Base-by-base conservation (phyloP, 2,329 filamentous ascomycete genomes). In the Fusarium sublunatum region DNA sequence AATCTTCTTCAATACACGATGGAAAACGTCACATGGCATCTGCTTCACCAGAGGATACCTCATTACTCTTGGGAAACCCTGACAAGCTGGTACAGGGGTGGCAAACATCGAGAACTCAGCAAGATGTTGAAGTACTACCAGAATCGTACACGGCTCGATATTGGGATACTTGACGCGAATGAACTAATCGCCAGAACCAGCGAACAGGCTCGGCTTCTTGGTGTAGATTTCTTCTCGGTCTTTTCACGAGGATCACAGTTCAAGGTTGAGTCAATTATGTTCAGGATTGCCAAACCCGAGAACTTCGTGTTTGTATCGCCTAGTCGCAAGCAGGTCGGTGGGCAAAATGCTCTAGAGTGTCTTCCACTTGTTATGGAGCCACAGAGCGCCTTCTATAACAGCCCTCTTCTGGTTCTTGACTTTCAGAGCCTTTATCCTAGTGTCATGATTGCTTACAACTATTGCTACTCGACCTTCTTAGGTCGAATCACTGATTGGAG, bases 241-340 rank as follows among this genome's bases (percentile, higher is more conserved):
- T 95, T 97, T 72, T 94, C 91, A 6, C 86, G 95, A 51, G 95
- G 95, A 13, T 98, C 93, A 0, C 95, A 99, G 73, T 98, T 96
- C 84, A 99, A 99, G 75, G 95, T 99, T 36, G 95, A 99, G 77
- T 97, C 94, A 2, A 88, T 97, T 69, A 98, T 99, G 95, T 97
- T 98, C 72, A 88, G 95, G 39, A 97, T 99, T 68, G 94, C 95
- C 39, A 99, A 99, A 74, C 93, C 95, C 0, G 95, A 99, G 75
- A 97, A 95, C 69, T 96, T 95, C 70, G 81, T 98, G 7, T 83
- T 99, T 1, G 86, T 96, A 2, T 98, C 93, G 7, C 95, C 95
- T 1, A 96, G 90, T 74, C 86, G 89, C 62, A 94, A 93, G 74
- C 95, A 99, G 74, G 94, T 98, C 2, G 94, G 93, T 4, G 87